Base-by-base conservation (phyloP, 345 rosid genomes). In the Laguncularia racemosa region DNA sequence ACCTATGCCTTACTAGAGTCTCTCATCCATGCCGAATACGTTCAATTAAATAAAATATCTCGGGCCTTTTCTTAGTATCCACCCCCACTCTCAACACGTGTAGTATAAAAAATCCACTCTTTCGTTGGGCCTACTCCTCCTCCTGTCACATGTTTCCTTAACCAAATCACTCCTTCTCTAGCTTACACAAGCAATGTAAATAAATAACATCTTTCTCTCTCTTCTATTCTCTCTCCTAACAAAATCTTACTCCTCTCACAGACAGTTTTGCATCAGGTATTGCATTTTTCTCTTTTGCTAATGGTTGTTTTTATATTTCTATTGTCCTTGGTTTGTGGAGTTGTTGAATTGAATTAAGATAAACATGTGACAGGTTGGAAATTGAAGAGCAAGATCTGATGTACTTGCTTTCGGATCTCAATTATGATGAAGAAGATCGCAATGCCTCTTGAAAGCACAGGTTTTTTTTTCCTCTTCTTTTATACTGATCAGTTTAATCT, bases 401-500 rank as follows among this genome's bases (percentile, higher is more conserved):
- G 88, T 83, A 46, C 57, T 20, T 53, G 76, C 71, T 49, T 73
- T 83, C 63, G 76, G 85, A 77, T 80, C 83, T 65, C 64, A 44
- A 3, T 45, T 52, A 53, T 16, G 50, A 15, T 18, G 23, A 48
- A 46, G 51, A 54, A 40, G 74, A 70, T 71, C 81, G 70, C 68
- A 74, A 75, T 80, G 89, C 72, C 78, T 76, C 74, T 78, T 67
- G 79, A 78, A 58, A 57, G 63, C 66, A 73, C 73, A 80, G 85
- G 85, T 80, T 2, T 14, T 33, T 16, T 19, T 12, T 46, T 48
- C 48, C 26, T n/a, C 19, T n/a, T 14, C 20, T 40, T 48, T 51
- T 50, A n/a, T 10, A 33, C 40, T 6, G 40, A 33, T 33, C 11
- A 33, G 11, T 33, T 9, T 6, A 33, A 33, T 33, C 20, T 18